These are phyloP conservation scores for Fusarium torulosum DNA, from an alignment of 2,329 filamentous ascomycete species.

Conservation along the genomic window DNA sequence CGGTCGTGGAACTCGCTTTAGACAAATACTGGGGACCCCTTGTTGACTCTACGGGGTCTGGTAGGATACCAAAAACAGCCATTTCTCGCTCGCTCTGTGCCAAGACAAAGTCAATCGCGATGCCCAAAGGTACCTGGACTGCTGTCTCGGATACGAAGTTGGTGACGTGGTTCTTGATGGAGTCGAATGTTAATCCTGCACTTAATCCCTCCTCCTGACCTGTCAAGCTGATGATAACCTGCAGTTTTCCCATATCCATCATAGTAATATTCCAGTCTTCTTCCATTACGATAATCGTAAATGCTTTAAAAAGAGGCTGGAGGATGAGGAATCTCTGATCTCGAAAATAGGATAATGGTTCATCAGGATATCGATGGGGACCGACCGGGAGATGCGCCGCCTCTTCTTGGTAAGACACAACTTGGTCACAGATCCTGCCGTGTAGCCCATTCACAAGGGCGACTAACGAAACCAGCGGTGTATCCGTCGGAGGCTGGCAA, in stretches of 20 bases:
- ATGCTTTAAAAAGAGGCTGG: neutral
- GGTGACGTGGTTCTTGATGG: neutral
- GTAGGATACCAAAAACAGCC: too few relatives aligned
- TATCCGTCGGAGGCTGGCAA: neutral
- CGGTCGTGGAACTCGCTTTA: too few relatives aligned
- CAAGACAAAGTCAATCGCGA: constrained; percentile 5
- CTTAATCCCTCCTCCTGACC: constrained; percentile 16
- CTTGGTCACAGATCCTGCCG: neutral
- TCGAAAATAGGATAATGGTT: neutral
- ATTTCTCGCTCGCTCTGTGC: neutral
- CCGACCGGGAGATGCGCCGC: neutral
- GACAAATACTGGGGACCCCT: too few relatives aligned
- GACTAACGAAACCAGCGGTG: neutral
- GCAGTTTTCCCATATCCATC: constrained; percentile 2
- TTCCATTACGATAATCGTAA: neutral
- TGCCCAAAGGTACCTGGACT: neutral
- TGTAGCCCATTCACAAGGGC: neutral
- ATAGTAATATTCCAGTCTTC: neutral
- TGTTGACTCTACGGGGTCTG: too few relatives aligned
- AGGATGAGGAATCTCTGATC: neutral
- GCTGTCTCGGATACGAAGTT: neutral
- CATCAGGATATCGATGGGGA: too few relatives aligned
- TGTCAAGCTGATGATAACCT: constrained; percentile 8
- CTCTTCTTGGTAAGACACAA: neutral
- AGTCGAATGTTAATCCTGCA: constrained; percentile 9